Conservation (phyloP, 345 rosid genomes). For the Anacardium occidentale region DNA sequence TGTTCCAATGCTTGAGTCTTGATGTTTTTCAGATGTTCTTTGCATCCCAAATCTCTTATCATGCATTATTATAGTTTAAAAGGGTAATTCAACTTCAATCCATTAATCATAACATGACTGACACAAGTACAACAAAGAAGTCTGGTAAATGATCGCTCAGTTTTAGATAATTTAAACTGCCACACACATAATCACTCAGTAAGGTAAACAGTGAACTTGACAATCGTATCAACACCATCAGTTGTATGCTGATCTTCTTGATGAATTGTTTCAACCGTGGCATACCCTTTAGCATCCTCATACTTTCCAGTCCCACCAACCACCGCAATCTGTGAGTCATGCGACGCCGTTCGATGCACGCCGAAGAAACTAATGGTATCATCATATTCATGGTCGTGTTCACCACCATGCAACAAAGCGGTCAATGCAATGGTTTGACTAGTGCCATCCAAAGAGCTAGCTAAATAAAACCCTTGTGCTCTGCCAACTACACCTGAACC, state of each 20-base stretch:
- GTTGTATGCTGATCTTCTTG: slow-evolving; percentile 68
- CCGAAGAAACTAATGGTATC: slow-evolving; percentile 86
- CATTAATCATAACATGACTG: neutral
- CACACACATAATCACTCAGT: slow-evolving; percentile 25
- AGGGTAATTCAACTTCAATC: neutral
- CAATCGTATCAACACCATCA: slow-evolving; percentile 79
- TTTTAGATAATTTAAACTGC: neutral
- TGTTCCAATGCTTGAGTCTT: no score
- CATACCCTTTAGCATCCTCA: slow-evolving; percentile 72
- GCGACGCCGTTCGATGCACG: slow-evolving; percentile 73
- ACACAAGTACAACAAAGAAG: neutral
- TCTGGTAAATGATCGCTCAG: neutral
- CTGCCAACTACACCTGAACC: slow-evolving; percentile 70
- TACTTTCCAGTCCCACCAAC: slow-evolving; percentile 86
- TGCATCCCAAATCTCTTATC: no score
- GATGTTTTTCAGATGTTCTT: no score
- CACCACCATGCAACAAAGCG: slow-evolving; percentile 47
- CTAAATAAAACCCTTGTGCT: slow-evolving; percentile 89
- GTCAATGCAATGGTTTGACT: slow-evolving; percentile 85
- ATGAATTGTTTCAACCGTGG: slow-evolving; percentile 62
- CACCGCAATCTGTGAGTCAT: slow-evolving; percentile 62
- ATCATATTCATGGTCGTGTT: slow-evolving; percentile 36
- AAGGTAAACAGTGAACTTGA: slow-evolving; percentile 62
- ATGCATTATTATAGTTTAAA: no score
- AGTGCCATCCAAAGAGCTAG: slow-evolving; percentile 83